These are phyloP conservation scores for Ceratonia siliqua DNA, from an alignment of 306 rosid species.

Conservation along the genomic window DNA sequence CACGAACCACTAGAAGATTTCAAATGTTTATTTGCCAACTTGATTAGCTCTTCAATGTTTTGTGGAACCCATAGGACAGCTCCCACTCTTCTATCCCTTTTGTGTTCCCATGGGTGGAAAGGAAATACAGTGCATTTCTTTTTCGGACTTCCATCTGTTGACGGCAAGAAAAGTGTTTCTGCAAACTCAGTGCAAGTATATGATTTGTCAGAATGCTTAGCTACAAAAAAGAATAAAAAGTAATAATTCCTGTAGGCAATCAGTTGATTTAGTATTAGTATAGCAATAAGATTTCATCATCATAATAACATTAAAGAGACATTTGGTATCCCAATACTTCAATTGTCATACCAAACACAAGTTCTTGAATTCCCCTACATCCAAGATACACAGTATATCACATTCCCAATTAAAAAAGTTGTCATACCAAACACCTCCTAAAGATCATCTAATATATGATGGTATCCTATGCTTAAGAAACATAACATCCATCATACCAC, in stretches of 20 bases:
- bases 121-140: constrained; percentile 36
- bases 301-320: neutral
- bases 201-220: neutral
- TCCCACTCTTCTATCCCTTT: constrained; percentile 19
- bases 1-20: neutral
- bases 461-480: neutral
- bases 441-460: neutral
- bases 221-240: neutral
- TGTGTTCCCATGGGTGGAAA: constrained; percentile 32
- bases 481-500: constrained; percentile 8
- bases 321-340: neutral
- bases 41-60: constrained; percentile 27
- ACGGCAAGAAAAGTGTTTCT: neutral
- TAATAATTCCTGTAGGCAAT: neutral
- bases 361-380: neutral
- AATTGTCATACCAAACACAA: neutral
- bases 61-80: constrained; percentile 28
- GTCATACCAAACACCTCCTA: neutral
- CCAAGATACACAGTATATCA: neutral
- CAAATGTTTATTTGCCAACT: constrained; percentile 11
- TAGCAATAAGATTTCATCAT: neutral
- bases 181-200: neutral
- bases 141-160: neutral
- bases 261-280: neutral
- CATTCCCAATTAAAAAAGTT: neutral